Conservation (phyloP, 2,329 filamentous ascomycete genomes). For the Daldinia sp. region DNA sequence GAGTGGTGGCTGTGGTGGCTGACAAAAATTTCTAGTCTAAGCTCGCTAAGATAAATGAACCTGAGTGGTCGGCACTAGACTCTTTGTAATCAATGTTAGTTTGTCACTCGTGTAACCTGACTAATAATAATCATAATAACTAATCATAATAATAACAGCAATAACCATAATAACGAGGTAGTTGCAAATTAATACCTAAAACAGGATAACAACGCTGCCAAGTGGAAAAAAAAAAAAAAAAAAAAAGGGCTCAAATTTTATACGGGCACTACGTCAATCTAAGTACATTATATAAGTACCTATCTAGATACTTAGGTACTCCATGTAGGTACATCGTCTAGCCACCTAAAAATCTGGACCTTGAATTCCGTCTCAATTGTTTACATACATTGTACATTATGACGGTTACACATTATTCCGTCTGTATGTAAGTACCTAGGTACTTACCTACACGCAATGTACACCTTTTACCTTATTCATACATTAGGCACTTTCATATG, state of each 20-base stretch:
- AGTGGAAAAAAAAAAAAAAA: conserved; percentile 4
- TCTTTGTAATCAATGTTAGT: conserved; percentile 33
- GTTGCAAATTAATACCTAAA: conserved; percentile 36
- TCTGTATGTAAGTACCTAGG: background rate
- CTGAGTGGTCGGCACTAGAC: conserved; percentile 11
- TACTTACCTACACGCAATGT: background rate
- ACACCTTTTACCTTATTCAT: background rate
- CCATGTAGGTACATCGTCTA: no score
- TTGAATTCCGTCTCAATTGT: no score
- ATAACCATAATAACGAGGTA: conserved; percentile 13
- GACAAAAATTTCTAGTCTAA: no score
- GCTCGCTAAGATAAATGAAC: conserved; percentile 10
- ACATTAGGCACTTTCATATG: no score
- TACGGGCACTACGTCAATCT: background rate
- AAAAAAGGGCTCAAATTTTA: background rate
- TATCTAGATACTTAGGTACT: no score
- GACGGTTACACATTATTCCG: background rate
- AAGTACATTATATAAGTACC: background rate
- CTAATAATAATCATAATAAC: conserved; percentile 26
- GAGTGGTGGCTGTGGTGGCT: no score
- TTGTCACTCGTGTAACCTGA: conserved; percentile 36
- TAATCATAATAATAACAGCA: conserved; percentile 23
- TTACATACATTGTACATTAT: no score
- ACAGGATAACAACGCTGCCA: conserved; percentile 8
- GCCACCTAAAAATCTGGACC: no score